A percentile compares a stretch with the other conserved stretches of the same genome.
Evolutionary conservation across 805 yeast genomes (phyloP).

Genomic region (Tetrapisispora phaffii): DNA sequence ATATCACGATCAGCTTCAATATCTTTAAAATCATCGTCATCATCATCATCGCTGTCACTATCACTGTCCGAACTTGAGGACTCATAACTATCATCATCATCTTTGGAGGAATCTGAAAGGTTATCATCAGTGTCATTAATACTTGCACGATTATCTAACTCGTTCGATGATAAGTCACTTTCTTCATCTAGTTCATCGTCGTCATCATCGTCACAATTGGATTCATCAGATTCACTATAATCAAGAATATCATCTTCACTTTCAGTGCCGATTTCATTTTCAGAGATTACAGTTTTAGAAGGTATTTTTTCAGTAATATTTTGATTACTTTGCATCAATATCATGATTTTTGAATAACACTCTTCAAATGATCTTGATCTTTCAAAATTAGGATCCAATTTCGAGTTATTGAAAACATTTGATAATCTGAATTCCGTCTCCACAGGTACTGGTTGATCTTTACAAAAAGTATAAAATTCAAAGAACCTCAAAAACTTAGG

Average conservation of each 20-base stretch:
- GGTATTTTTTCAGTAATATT: slow-evolving; percentile 16
- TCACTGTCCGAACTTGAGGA: slow-evolving; percentile 24
- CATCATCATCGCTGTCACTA: slow-evolving; percentile 20
- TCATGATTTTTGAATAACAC: slow-evolving; percentile 33
- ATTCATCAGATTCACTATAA: neutral
- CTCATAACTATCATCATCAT: slow-evolving; percentile 14
- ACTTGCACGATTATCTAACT: slow-evolving; percentile 2
- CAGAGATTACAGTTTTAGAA: too few relatives aligned
- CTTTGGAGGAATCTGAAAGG: neutral
- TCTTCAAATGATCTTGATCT: slow-evolving; percentile 34
- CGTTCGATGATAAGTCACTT: neutral
- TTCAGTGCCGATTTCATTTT: neutral
- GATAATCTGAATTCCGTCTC: slow-evolving; percentile 49
- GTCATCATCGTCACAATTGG: slow-evolving; percentile 2
- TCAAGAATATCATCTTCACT: neutral
- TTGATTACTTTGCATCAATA: slow-evolving; percentile 8
- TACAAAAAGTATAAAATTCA: slow-evolving; percentile 61
- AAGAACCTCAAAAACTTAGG: slow-evolving; percentile 44
- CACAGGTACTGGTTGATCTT: slow-evolving; percentile 50
- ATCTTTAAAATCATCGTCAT: slow-evolving; percentile 16
- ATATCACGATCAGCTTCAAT: slow-evolving; percentile 26
- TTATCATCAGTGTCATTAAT: slow-evolving; percentile 8
- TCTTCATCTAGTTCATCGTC: slow-evolving; percentile 3
- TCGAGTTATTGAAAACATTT: slow-evolving; percentile 31
- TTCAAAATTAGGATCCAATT: slow-evolving; percentile 19